Percentiles rank a stretch among this genome's conserved stretches.
phyloP scores from a whole-genome alignment of 1,284 basidiomycete species.

The Cryptococcus deneoformans region DNA sequence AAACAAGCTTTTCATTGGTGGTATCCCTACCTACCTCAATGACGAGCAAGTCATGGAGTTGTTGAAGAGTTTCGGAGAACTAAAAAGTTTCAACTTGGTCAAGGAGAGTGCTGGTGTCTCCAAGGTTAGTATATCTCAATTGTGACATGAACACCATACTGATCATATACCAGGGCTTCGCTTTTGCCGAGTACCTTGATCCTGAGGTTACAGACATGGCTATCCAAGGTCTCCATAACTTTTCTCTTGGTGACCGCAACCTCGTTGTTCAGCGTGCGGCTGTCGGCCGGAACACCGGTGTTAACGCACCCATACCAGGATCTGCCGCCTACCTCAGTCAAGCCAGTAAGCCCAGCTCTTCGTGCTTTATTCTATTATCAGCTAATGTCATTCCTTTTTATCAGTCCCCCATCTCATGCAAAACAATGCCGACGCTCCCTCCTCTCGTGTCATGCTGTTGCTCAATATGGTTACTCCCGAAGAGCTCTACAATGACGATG shows the following conservation, averaged over 20 bases:
- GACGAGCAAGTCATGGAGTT: constrained; percentile 98
- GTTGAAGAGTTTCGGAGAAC: constrained; percentile 93
- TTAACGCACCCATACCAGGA: constrained; percentile 27
- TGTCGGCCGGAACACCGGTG: constrained; percentile 44
- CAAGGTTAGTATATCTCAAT: constrained; percentile 59
- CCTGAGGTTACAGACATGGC: constrained; percentile 86
- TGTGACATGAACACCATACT: neutral
- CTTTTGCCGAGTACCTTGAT: constrained; percentile 98
- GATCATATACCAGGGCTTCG: constrained; percentile 67
- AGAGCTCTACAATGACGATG: constrained; percentile 84
- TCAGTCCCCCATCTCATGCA: constrained; percentile 76
- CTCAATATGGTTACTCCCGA: constrained; percentile 98
- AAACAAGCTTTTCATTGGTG: constrained; percentile 98
- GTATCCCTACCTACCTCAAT: constrained; percentile 88
- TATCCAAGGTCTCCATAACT: constrained; percentile 92
- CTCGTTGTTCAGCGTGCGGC: constrained; percentile 91
- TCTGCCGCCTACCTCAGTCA: constrained; percentile 41
- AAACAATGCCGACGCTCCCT: constrained; percentile 57
- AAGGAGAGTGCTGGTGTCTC: constrained; percentile 81
- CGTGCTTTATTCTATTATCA: neutral
- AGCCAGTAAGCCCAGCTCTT: constrained; percentile 14
- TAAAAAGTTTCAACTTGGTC: constrained; percentile 97
- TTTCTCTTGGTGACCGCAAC: constrained; percentile 96
- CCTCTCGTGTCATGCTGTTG: constrained; percentile 83
- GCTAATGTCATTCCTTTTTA: constrained; percentile 41